Percentiles rank a stretch among this genome's conserved stretches.
These are phyloP conservation scores for Fusarium subglutinans DNA, from an alignment of 2,329 filamentous ascomycete species.

Conservation along the genomic window DNA sequence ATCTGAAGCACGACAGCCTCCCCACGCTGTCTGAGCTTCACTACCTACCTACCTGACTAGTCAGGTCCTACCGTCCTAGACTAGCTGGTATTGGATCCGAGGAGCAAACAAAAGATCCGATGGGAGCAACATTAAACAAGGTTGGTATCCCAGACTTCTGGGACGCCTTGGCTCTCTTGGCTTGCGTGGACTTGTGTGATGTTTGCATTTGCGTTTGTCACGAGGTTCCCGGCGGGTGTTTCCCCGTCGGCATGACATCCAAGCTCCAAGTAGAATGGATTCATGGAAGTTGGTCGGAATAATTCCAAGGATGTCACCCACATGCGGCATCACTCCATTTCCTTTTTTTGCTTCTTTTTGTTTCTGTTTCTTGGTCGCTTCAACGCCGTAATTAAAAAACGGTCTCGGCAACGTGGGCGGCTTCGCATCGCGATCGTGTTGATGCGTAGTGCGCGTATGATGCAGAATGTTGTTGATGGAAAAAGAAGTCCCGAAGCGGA, in stretches of 20 bases:
- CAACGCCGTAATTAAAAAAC: slow-evolving; percentile 6
- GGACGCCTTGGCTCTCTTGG: slow-evolving; percentile 27
- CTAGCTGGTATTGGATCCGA: background rate
- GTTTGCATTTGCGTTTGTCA: slow-evolving; percentile 9
- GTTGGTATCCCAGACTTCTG: slow-evolving; percentile 31
- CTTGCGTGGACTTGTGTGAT: slow-evolving; percentile 4
- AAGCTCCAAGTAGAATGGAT: background rate
- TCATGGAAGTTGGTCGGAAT: slow-evolving; percentile 5
- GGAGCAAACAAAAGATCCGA: slow-evolving; percentile 1
- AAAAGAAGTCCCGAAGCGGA: slow-evolving; percentile 20
- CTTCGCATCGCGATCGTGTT: background rate
- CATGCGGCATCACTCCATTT: background rate
- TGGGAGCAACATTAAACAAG: background rate
- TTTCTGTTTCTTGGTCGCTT: background rate
- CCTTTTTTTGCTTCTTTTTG: background rate
- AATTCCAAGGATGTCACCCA: background rate
- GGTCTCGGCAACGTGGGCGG: slow-evolving; percentile 15
- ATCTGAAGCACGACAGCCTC: slow-evolving; percentile 55
- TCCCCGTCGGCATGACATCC: background rate
- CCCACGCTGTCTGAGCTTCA: slow-evolving; percentile 36
- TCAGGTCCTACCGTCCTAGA: background rate
- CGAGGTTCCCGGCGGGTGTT: background rate
- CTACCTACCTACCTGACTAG: slow-evolving; percentile 19
- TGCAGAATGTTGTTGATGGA: slow-evolving; percentile 34
- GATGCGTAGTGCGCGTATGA: slow-evolving; percentile 17